A percentile compares a stretch with the other conserved stretches of the same genome.
Evolutionary conservation across 805 yeast species (phyloP).

Genomic region (Metschnikowia hibisci): DNA sequence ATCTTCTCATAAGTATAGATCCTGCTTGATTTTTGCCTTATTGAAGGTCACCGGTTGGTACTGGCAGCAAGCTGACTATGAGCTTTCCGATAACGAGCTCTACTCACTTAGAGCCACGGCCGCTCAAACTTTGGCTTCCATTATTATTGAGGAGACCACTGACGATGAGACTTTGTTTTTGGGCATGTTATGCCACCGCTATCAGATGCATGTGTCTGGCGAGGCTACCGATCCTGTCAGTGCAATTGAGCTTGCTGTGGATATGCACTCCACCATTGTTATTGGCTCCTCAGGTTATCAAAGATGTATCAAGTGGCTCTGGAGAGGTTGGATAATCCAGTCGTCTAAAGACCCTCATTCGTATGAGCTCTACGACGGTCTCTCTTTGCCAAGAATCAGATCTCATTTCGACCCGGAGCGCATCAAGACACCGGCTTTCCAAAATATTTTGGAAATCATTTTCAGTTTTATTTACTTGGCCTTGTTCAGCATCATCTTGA

Average conservation of each 20-base stretch:
- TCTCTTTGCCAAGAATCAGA: slow-evolving; percentile 49
- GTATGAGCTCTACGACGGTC: slow-evolving; percentile 60
- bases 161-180: slow-evolving; percentile 64
- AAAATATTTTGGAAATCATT: slow-evolving; percentile 65
- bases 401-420: slow-evolving; percentile 79
- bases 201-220: slow-evolving; percentile 59
- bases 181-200: slow-evolving; percentile 74
- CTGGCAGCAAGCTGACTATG: slow-evolving; percentile 51
- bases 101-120: slow-evolving; percentile 58
- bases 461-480: slow-evolving; percentile 61
- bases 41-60: slow-evolving; percentile 81
- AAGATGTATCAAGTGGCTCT: slow-evolving; percentile 81
- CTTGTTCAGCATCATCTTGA: slow-evolving; percentile 61
- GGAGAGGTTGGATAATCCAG: slow-evolving; percentile 93
- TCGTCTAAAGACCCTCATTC: slow-evolving; percentile 63
- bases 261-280: slow-evolving; percentile 72
- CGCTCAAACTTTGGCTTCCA: slow-evolving; percentile 71
- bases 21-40: slow-evolving; percentile 65
- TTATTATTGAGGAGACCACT: slow-evolving; percentile 58
- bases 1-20: slow-evolving; percentile 59
- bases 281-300: slow-evolving; percentile 82
- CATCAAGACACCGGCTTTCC: slow-evolving; percentile 81
- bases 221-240: slow-evolving; percentile 61
- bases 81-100: slow-evolving; percentile 65
- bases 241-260: slow-evolving; percentile 83